Evolutionary conservation across 768 basidiomycete species (phyloP), one percentile per base, ranked within the genome.

Genomic region (Auriscalpium orientale): DNA sequence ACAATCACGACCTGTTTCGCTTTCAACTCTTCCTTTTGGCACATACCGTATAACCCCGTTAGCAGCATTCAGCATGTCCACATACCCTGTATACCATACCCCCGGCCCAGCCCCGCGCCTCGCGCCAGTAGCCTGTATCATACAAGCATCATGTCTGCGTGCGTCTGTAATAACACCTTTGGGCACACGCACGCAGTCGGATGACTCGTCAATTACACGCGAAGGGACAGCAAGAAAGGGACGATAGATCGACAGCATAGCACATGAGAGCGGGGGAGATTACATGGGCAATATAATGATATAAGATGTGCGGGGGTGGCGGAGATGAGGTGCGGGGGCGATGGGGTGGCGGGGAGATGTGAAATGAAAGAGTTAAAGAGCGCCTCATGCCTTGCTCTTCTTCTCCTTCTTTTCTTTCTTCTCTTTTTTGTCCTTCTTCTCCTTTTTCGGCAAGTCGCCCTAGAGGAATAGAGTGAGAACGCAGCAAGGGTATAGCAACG

Each of bases 321-420:
- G 56, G 37, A 55, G 33, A 51, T 21, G 51, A 53, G 33, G 54
- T 51, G 55, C 60, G 36, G 43, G 40, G 49, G 34, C 48, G 38
- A 38, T 43, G 57, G 22, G 54, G 40, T 36, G n/a, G 53, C 15
- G n/a, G 48, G 28, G 38, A 58, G 48, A n/a, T n/a, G 35, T 35
- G 44, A 50, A 16, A 52, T 34, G 50, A 52, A 35, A 49, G 11
- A 49, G 56, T 54, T 22, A 58, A 20, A 21, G 22, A 40, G 46
- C 20, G 40, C 43, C 59, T 68, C 60, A 74, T 58, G 65, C 71
- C 61, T 70, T 68, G 63, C 77, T 76, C 68, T 82, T 79, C 67
- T 81, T 43, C 28, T 28, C 79, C 56, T 82, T 77, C 59, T 84
- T 77, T 67, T 82, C 82, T 61, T 79, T 75, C 62, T 82, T 68